Evolutionary conservation across 768 basidiomycete species (phyloP).

Genomic region (Tephrocybe sp.): DNA sequence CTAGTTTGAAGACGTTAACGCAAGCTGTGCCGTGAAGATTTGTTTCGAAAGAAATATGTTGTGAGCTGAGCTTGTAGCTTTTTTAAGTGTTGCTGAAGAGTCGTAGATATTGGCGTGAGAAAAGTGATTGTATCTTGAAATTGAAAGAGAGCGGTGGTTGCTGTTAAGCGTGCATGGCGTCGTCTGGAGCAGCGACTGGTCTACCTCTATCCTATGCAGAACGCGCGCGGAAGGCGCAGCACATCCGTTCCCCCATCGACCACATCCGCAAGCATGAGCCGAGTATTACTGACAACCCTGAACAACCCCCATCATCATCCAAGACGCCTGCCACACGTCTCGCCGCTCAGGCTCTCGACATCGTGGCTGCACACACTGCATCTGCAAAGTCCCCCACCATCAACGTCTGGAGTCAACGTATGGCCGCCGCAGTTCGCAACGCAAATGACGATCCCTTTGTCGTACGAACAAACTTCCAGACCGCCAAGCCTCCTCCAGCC

Average conservation of each 20-base stretch:
- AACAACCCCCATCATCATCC: background rate
- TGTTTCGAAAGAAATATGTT: too few relatives aligned
- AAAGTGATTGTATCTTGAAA: too few relatives aligned
- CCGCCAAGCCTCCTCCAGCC: slow-evolving; percentile 22
- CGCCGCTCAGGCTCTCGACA: slow-evolving; percentile 18
- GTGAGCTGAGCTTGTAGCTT: too few relatives aligned
- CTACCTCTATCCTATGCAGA: slow-evolving; percentile 59
- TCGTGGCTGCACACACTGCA: slow-evolving; percentile 18
- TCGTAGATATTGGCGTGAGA: too few relatives aligned
- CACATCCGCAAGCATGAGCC: slow-evolving; percentile 9
- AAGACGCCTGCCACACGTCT: slow-evolving; percentile 13
- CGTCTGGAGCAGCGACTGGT: background rate
- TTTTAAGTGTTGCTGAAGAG: too few relatives aligned
- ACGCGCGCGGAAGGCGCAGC: slow-evolving; percentile 49
- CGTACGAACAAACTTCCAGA: slow-evolving; percentile 32
- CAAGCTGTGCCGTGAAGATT: too few relatives aligned
- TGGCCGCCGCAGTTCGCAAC: slow-evolving; percentile 21
- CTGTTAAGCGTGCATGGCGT: slow-evolving; percentile 1
- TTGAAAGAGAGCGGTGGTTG: too few relatives aligned
- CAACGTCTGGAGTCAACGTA: slow-evolving; percentile 32
- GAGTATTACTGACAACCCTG: background rate
- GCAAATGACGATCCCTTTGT: slow-evolving; percentile 44
- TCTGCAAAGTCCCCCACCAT: slow-evolving; percentile 18
- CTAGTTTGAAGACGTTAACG: too few relatives aligned
- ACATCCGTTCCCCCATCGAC: slow-evolving; percentile 27